These are phyloP conservation scores for Chimonanthus salicifolius DNA, from an alignment of 164 flowering plant genomes.

Conservation along the genomic window DNA sequence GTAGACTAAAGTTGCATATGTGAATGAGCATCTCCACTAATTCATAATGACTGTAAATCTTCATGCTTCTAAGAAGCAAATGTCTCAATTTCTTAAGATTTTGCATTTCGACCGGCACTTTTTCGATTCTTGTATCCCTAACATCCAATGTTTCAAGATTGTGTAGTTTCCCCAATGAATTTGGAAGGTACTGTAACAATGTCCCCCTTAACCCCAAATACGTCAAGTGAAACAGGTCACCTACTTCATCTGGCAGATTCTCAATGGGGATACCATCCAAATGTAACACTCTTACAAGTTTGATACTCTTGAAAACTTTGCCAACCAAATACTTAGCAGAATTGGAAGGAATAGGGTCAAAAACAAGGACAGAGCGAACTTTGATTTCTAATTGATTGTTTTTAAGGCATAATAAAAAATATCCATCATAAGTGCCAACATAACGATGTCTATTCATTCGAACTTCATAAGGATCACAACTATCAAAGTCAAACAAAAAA, in stretches of 20 bases:
- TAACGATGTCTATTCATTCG: conserved; percentile 11
- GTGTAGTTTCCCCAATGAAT: conserved; percentile 27
- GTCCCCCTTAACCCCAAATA: conserved; percentile 34
- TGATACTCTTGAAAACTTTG: conserved; percentile 9
- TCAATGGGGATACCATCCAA: conserved; percentile 21
- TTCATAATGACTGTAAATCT: background rate
- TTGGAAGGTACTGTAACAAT: conserved; percentile 27
- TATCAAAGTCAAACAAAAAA: conserved; percentile 15
- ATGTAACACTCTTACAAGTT: conserved; percentile 30
- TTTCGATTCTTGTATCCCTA: conserved; percentile 19
- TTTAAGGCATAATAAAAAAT: conserved; percentile 5
- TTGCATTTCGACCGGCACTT: conserved; percentile 24
- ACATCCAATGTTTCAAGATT: conserved; percentile 39
- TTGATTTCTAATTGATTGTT: background rate
- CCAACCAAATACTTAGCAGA: conserved; percentile 10
- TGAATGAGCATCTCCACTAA: conserved; percentile 2
- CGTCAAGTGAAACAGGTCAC: conserved; percentile 23
- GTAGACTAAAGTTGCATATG: conserved; percentile 23
- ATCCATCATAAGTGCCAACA: conserved; percentile 20
- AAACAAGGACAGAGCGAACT: conserved; percentile 30
- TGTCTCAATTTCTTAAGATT: conserved; percentile 29
- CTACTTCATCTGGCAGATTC: conserved; percentile 18
- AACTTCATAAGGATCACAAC: background rate
- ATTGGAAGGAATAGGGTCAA: conserved; percentile 6
- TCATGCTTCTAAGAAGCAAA: conserved; percentile 27